These are phyloP conservation scores for Cicer arietinum DNA, from an alignment of 306 rosid species.

Conservation along the genomic window DNA sequence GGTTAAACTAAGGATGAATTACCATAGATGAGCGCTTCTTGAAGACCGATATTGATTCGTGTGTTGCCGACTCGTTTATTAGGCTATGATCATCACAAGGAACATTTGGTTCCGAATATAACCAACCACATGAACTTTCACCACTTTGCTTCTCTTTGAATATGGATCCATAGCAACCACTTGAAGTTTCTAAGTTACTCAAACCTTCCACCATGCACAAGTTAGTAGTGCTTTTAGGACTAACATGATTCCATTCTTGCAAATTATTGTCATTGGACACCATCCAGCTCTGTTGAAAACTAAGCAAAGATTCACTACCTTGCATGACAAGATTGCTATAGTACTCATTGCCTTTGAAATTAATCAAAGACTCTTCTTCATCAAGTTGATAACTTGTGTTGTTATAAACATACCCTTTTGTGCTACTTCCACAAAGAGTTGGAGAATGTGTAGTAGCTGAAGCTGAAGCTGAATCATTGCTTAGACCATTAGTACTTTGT, in stretches of 20 bases:
- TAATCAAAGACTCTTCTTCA: constrained; percentile 62
- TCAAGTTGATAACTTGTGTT: constrained; percentile 42
- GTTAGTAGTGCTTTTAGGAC: constrained; percentile 42
- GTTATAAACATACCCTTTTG: constrained; percentile 42
- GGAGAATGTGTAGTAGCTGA: constrained; percentile 40
- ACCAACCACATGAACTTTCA: constrained; percentile 62
- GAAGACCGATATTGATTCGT: constrained; percentile 35
- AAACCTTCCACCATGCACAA: constrained; percentile 49
- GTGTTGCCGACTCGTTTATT: constrained; percentile 49
- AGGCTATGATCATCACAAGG: constrained; percentile 47
- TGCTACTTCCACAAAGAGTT: constrained; percentile 42
- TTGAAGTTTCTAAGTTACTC: constrained; percentile 39
- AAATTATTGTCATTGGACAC: constrained; percentile 38
- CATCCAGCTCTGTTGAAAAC: constrained; percentile 60
- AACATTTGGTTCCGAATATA: constrained; percentile 55
- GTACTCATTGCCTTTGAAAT: constrained; percentile 57
- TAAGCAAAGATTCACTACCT: constrained; percentile 61
- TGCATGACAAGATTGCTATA: constrained; percentile 27
- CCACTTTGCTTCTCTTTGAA: constrained; percentile 49
- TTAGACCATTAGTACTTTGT: constrained; percentile 44
- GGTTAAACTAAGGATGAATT: neutral
- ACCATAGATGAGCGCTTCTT: constrained; percentile 70
- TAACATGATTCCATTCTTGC: constrained; percentile 51
- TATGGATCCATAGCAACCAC: constrained; percentile 44
- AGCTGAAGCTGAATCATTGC: constrained; percentile 51